These are phyloP conservation scores for Dryas alaskensis DNA, from an alignment of 306 rosid species.

Conservation along the genomic window DNA sequence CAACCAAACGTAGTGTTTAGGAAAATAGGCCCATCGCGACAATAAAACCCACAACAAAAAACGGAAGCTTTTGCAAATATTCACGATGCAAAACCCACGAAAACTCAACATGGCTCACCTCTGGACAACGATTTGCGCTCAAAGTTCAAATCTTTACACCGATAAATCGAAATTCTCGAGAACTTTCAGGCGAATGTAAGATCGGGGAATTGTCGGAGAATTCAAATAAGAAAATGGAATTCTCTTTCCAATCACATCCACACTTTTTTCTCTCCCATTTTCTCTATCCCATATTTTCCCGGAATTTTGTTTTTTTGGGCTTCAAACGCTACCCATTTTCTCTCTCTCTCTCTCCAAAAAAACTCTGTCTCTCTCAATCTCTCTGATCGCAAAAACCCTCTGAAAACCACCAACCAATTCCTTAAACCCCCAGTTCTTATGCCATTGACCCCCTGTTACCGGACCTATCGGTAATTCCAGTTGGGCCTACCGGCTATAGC, in stretches of 20 bases:
- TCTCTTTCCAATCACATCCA: constrained; percentile 18
- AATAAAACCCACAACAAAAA: constrained; percentile 33
- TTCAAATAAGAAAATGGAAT: constrained; percentile 25
- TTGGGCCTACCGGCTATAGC: constrained; percentile 39
- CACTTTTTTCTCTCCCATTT: constrained; percentile 19
- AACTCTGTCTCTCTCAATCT: constrained; percentile 25
- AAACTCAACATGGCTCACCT: constrained; percentile 51
- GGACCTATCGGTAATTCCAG: constrained; percentile 46
- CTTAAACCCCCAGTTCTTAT: constrained; percentile 82
- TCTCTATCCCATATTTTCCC: constrained; percentile 35
- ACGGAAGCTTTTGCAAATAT: constrained; percentile 22
- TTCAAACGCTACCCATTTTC: constrained; percentile 36
- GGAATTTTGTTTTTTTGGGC: constrained; percentile 8
- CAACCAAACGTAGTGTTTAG: constrained; percentile 20
- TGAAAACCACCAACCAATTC: constrained; percentile 42
- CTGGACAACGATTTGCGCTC: constrained; percentile 20
- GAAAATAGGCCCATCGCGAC: constrained; percentile 29
- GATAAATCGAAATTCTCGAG: constrained; percentile 33
- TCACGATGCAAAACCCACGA: constrained; percentile 28
- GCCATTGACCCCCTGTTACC: constrained; percentile 66
- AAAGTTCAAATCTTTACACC: constrained; percentile 34
- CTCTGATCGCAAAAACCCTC: constrained; percentile 72
- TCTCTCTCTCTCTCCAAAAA: constrained; percentile 3
- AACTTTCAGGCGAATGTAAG: constrained; percentile 43
- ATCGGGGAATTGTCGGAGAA: constrained; percentile 43